Conservation (phyloP, 2,329 filamentous ascomycete genomes). For the Passalora sequoiae region DNA sequence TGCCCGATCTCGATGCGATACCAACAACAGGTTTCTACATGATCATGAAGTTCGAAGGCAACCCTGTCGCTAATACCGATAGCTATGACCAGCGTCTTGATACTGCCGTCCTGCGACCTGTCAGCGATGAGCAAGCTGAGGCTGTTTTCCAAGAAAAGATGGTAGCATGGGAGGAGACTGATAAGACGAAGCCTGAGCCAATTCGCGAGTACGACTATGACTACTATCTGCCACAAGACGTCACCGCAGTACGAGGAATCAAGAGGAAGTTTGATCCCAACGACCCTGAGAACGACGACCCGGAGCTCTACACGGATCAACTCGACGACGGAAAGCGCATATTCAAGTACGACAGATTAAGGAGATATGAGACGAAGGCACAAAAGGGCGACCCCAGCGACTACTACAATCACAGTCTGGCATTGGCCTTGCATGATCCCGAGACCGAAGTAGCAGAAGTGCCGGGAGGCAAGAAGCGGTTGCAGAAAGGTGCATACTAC, state of each 20-base stretch:
- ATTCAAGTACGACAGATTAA: conserved; percentile 53
- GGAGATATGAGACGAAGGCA: conserved; percentile 56
- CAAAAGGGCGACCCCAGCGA: conserved; percentile 50
- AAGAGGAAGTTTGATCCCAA: conserved; percentile 52
- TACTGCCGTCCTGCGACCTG: conserved; percentile 52
- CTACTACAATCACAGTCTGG: conserved; percentile 52
- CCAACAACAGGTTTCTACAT: conserved; percentile 56
- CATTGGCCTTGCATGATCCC: conserved; percentile 54
- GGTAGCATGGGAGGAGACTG: conserved; percentile 44
- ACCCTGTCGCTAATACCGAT: conserved; percentile 48
- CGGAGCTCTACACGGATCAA: conserved; percentile 47
- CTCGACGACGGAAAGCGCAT: conserved; percentile 31
- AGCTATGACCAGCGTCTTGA: conserved; percentile 57
- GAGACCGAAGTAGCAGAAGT: conserved; percentile 30
- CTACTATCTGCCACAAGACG: conserved; percentile 52
- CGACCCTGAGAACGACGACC: conserved; percentile 51
- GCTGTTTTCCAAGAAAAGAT: conserved; percentile 47
- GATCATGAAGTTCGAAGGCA: conserved; percentile 57
- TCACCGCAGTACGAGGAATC: conserved; percentile 46
- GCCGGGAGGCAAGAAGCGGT: conserved; percentile 35
- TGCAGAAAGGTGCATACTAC: conserved; percentile 55
- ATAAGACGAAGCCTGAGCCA: conserved; percentile 47
- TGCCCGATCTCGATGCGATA: conserved; percentile 57
- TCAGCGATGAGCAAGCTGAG: conserved; percentile 43
- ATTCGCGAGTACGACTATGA: conserved; percentile 56